Evolutionary conservation across 2,329 filamentous ascomycete species (phyloP).

Genomic region (Fusarium zealandicum): DNA sequence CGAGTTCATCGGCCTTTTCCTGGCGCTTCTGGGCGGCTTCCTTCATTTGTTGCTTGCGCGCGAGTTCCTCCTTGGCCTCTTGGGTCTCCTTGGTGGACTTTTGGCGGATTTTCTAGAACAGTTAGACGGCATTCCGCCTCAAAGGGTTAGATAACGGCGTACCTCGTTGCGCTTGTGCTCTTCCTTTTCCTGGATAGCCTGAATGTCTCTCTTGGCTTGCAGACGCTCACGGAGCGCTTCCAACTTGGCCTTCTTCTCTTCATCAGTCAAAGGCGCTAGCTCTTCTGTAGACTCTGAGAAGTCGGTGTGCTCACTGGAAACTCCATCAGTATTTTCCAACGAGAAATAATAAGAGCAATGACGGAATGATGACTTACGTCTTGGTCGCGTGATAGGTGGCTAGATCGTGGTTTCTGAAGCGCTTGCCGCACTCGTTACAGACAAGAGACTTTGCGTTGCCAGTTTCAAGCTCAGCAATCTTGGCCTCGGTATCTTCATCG

Average conservation of each 20-base stretch:
- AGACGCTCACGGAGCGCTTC: slow-evolving; percentile 76
- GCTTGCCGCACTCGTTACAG: slow-evolving; percentile 95
- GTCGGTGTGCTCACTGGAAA: slow-evolving; percentile 76
- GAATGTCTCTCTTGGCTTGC: slow-evolving; percentile 72
- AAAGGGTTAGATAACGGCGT: slow-evolving; percentile 14
- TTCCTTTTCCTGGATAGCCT: slow-evolving; percentile 77
- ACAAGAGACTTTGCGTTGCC: slow-evolving; percentile 82
- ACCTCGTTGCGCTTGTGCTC: slow-evolving; percentile 88
- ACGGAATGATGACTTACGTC: slow-evolving; percentile 59
- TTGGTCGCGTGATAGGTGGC: slow-evolving; percentile 92
- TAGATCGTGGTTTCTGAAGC: slow-evolving; percentile 80
- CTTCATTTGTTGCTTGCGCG: slow-evolving; percentile 89
- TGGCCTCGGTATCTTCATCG: slow-evolving; percentile 56
- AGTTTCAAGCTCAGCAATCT: slow-evolving; percentile 71
- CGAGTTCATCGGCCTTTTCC: slow-evolving; percentile 85
- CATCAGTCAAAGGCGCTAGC: slow-evolving; percentile 87
- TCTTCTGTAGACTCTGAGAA: slow-evolving; percentile 95
- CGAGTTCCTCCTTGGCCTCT: slow-evolving; percentile 87
- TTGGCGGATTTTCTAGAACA: slow-evolving; percentile 69
- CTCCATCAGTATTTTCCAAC: not conserved
- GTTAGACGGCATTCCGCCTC: not conserved
- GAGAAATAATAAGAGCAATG: not conserved
- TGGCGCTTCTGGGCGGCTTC: slow-evolving; percentile 84
- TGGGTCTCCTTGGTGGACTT: slow-evolving; percentile 91
- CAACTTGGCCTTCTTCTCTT: slow-evolving; percentile 85